Evolutionary conservation across 2,329 filamentous ascomycete genomes (phyloP).

Genomic region (Colletotrichum tanaceti): DNA sequence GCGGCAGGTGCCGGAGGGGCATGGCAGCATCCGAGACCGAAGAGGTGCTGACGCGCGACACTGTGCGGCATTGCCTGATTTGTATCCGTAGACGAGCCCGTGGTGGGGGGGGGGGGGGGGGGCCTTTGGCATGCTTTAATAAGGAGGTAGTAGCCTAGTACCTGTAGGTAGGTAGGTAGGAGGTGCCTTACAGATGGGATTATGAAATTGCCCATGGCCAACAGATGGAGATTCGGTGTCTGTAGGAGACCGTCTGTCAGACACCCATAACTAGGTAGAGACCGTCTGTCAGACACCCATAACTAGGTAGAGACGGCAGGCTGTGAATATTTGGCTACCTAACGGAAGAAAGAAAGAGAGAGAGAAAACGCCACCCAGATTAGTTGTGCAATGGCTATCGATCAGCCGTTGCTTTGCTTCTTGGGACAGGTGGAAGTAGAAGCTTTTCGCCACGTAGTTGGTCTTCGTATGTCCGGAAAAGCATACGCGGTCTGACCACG

Average conservation of each 20-base stretch:
- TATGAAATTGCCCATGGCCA: constrained; percentile 5
- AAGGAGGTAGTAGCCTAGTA: no score
- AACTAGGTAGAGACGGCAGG: no score
- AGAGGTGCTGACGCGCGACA: constrained; percentile 22
- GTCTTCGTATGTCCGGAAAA: neutral
- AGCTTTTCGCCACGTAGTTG: neutral
- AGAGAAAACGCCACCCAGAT: no score
- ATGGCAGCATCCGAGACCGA: constrained; percentile 9
- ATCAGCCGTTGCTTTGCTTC: neutral
- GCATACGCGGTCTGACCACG: neutral
- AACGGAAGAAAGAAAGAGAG: no score
- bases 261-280: no score
- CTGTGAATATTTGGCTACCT: no score
- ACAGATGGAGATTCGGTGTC: neutral
- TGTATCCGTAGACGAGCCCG: constrained; percentile 20
- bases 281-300: no score
- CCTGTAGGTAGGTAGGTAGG: neutral
- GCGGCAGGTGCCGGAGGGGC: constrained; percentile 38
- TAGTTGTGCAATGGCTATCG: neutral
- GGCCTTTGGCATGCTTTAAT: neutral
- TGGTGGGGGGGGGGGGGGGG: no score
- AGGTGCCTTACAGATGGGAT: neutral
- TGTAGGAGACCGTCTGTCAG: neutral
- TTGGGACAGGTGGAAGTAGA: no score
- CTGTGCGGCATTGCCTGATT: constrained; percentile 33